Conservation (phyloP, 495 filamentous ascomycete genomes). For the Tuber calosporum region DNA sequence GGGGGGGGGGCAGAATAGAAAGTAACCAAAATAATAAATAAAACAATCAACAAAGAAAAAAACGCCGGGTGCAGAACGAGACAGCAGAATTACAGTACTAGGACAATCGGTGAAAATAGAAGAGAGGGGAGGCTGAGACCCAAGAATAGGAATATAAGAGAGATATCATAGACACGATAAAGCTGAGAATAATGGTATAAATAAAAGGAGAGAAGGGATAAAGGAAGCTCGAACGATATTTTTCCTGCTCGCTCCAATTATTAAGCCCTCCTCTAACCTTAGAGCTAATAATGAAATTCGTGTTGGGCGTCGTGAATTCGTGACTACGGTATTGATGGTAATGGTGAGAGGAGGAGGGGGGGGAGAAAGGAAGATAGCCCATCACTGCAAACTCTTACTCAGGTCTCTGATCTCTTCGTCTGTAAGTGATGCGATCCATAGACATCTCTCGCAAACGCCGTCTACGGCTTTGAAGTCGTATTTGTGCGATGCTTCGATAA, state of each 20-base stretch:
- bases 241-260: not conserved
- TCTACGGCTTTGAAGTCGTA: slow-evolving; percentile 81
- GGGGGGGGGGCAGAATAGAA: slow-evolving; percentile 2
- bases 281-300: slow-evolving; percentile 7
- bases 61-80: slow-evolving; percentile 2
- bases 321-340: not conserved
- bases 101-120: not conserved
- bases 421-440: slow-evolving; percentile 85
- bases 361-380: slow-evolving; percentile 8
- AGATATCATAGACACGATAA: not conserved
- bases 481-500: slow-evolving; percentile 86
- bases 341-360: not conserved
- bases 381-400: slow-evolving; percentile 52
- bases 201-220: slow-evolving; percentile 14
- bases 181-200: slow-evolving; percentile 4
- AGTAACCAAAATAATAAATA: slow-evolving; percentile 6
- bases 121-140: not conserved
- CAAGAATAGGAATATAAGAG: not conserved
- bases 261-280: not conserved
- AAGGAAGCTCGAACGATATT: slow-evolving; percentile 4
- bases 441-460: slow-evolving; percentile 77
- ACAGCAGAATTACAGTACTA: not conserved
- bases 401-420: slow-evolving; percentile 71
- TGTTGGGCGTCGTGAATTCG: slow-evolving; percentile 10
- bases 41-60: slow-evolving; percentile 7